Conservation (phyloP, 2,329 filamentous ascomycete genomes). For the Ophiostoma montium region DNA sequence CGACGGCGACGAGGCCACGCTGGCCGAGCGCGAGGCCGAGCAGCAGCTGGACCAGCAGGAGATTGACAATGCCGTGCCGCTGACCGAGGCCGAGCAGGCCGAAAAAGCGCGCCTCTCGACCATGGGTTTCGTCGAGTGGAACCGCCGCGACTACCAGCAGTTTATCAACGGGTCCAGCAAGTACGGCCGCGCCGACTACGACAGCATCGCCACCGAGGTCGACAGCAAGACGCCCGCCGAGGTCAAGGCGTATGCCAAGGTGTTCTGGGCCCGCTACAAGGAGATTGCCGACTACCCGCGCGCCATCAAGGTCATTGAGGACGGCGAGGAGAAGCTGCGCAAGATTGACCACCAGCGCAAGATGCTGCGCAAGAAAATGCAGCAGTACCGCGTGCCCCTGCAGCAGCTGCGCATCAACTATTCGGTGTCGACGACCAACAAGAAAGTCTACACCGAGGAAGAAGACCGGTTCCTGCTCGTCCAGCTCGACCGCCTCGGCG, state of each 20-base stretch:
- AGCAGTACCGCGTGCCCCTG: conserved; percentile 89
- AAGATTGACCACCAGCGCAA: conserved; percentile 88
- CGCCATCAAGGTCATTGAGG: conserved; percentile 77
- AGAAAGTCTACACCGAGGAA: conserved; percentile 98
- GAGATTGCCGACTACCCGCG: conserved; percentile 84
- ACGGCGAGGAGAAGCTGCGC: conserved; percentile 78
- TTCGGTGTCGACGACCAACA: conserved; percentile 96
- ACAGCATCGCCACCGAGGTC: conserved; percentile 73
- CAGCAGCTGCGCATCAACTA: conserved; percentile 99
- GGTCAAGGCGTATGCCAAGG: conserved; percentile 80
- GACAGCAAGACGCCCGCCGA: conserved; percentile 80
- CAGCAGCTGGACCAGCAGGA: conserved; percentile 77
- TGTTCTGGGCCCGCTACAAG: conserved; percentile 91
- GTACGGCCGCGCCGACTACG: conserved; percentile 76
- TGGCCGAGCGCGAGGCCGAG: conserved; percentile 76
- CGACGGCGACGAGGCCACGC: conserved; percentile 70
- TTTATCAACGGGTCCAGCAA: conserved; percentile 93
- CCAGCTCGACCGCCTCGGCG: conserved; percentile 78
- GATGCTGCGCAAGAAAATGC: conserved; percentile 88
- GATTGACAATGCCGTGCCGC: conserved; percentile 78
- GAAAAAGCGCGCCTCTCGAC: conserved; percentile 72
- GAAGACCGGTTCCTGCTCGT: conserved; percentile 93
- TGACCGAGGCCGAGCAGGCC: conserved; percentile 79
- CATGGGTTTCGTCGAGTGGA: conserved; percentile 89
- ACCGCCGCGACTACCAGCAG: conserved; percentile 93